Base-by-base conservation (phyloP, 371 early-diverging fungal genomes). In the Zychaea mexicana region DNA sequence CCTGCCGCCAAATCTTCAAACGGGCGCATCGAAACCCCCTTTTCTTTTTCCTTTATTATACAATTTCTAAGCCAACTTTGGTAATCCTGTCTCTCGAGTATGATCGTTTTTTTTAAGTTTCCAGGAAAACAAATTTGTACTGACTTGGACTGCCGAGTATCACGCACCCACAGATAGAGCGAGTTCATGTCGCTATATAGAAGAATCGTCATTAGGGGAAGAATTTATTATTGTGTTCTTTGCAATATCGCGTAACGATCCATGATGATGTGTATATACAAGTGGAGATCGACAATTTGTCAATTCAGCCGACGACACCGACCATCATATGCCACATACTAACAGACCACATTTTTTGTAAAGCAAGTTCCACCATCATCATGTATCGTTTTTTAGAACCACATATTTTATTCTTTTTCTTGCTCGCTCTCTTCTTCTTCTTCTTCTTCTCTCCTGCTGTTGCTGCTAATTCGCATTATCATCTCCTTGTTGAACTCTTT, bases 1-100 rank as follows among this genome's bases (percentile, higher is more conserved):
- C 17, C 52, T 60, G 60, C 65, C 65, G 65, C 65, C 65, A 65
- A 60, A 65, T 65, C 65, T 65, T 60, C 65, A 54, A 58, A 58
- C 59, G 59, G 59, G 45, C 59, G 52, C 33, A 52, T 32, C 8
- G 30, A 32, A 52, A 33, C 33, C 65, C 60, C 65, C 65, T 38
- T 65, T 65, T 65, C 45, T 22, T 30, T 65, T 60, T 65, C 65
- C 60, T 57, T 65, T 42, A 26, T 60, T 65, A 53, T 60, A 65
- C 60, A 65, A 59, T 65, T 65, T 65, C 32, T 65, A 42, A 27
- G 17, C 59, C 59, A 36, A 27, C 45, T 58, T 58, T 58, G 64
- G 64, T 55, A 63, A 63, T 31, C 30, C 27, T 6, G 19, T 49
- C 19, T 45, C 45, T n/a, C n/a, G 38, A 36, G 38, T 36, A 36